phyloP scores from a whole-genome alignment of 106 monocot species.

The Posidonia australis region DNA sequence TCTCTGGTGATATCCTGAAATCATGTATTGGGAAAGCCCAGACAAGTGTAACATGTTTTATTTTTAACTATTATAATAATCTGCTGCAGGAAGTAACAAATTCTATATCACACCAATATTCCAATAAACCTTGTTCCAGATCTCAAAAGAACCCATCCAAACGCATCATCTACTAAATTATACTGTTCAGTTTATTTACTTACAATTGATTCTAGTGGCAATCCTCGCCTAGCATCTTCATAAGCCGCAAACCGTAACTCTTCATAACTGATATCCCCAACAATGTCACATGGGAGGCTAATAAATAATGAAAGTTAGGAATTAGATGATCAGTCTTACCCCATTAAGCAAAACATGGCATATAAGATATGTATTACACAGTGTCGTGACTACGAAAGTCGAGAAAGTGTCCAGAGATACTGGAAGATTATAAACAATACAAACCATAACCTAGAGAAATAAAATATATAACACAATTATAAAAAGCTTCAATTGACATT shows the following conservation, averaged over 20 bases:
- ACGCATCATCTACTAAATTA: not conserved
- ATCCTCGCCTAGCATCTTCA: slow-evolving; percentile 73
- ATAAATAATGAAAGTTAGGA: slow-evolving; percentile 1
- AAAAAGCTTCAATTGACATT: no score
- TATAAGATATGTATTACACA: not conserved
- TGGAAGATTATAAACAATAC: not conserved
- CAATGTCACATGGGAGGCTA: slow-evolving; percentile 72
- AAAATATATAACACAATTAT: no score
- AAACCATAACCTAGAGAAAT: not conserved
- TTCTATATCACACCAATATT: not conserved
- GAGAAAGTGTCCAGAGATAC: no score
- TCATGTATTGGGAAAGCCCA: no score
- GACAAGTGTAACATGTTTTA: no score
- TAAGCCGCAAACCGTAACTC: slow-evolving; percentile 78
- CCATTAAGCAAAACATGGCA: not conserved
- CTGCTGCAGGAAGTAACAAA: not conserved
- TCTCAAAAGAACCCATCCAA: not conserved
- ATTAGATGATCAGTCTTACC: not conserved
- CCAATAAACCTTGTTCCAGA: not conserved
- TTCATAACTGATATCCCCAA: slow-evolving; percentile 78
- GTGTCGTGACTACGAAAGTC: no score
- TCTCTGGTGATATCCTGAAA: no score
- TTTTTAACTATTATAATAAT: not conserved
- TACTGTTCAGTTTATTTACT: slow-evolving; percentile 12
- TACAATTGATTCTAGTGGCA: slow-evolving; percentile 70